phyloP scores from a whole-genome alignment of 345 rosid genomes.

The Linum usitatissimum region DNA sequence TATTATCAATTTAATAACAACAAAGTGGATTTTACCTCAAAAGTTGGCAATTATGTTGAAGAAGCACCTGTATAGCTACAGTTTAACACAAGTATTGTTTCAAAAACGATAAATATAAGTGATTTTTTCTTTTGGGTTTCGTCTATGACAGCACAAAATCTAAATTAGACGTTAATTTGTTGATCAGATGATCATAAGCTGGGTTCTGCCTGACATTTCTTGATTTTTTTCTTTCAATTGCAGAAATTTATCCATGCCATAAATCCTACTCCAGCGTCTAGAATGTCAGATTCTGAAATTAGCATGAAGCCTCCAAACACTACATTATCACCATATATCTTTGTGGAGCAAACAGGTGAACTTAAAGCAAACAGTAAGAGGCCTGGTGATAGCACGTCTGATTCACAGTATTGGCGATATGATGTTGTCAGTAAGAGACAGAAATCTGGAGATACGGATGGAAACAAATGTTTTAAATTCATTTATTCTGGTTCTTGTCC shows the following conservation, averaged over 20 bases:
- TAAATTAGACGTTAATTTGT: neutral
- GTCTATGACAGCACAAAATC: neutral
- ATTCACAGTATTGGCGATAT: slow-evolving; percentile 88
- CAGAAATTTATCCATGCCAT: slow-evolving; percentile 91
- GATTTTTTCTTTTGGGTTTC: neutral
- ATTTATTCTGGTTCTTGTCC: slow-evolving; percentile 80
- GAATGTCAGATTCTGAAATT: slow-evolving; percentile 71
- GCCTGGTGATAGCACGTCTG: slow-evolving; percentile 33
- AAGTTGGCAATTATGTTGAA: too few relatives aligned
- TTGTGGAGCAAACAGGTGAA: slow-evolving; percentile 31
- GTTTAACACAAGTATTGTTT: neutral
- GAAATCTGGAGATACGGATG: slow-evolving; percentile 49
- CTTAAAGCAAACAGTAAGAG: slow-evolving; percentile 44
- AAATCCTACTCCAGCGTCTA: slow-evolving; percentile 68
- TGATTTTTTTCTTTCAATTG: slow-evolving; percentile 11
- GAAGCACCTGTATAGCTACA: neutral
- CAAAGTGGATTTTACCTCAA: too few relatives aligned
- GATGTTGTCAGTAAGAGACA: slow-evolving; percentile 72
- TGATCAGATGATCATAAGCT: neutral
- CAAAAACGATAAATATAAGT: too few relatives aligned
- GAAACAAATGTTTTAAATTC: slow-evolving; percentile 72
- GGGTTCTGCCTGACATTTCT: neutral
- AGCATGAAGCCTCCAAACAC: slow-evolving; percentile 57
- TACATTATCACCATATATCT: slow-evolving; percentile 52
- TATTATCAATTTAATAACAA: too few relatives aligned